Base-by-base conservation (phyloP, 2,329 filamentous ascomycete species). In the Trichoderma simmonsii region DNA sequence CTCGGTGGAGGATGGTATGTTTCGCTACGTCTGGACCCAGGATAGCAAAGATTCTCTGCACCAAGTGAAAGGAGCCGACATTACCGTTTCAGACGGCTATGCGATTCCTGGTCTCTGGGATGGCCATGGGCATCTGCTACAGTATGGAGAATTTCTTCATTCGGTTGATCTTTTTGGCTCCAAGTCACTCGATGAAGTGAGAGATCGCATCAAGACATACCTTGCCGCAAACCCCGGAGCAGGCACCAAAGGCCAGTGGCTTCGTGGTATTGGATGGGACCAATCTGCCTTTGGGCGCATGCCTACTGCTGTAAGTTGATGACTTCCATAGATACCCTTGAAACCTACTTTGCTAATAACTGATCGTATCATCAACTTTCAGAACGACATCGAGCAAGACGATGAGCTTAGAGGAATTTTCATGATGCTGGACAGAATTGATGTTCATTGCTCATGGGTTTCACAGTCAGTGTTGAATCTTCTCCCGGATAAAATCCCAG, bases 401-500 rank as follows among this genome's bases (percentile, higher is more conserved):
- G 79, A 84, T 28, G 76, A 79, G 1, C 85, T 93, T 57, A 82
- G 81, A 56, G 85, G 86, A 39, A 80, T 88, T 43, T 92, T 89
- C 77, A 86, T 92, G 72, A 91, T 92, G 89, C 85, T 93, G 3
- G 90, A 92, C 76, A 86, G 91, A 15, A 87, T 92, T 8, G 91
- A 93, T 75, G 88, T 90, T 4, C 91, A 93, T 78, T 93, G 91
- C 79, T 85, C 89, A 32, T 92, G 90, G 88, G 90, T 92, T 3
- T 92, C 90, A 0, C 83, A 88, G 30, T 85, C 89, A 21, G 88
- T 93, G 2, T 83, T 93, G 3, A 81, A 86, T 62, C 83, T 92
- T 2, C 85, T 93, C 6, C 87, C 90, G 0, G 75, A 81, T 1
- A 83, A 86, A 9, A 74, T 87, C 30, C 82, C 85, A 2, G 85